These are phyloP conservation scores for Clitoria ternatea DNA, from an alignment of 306 rosid species.

Conservation along the genomic window DNA sequence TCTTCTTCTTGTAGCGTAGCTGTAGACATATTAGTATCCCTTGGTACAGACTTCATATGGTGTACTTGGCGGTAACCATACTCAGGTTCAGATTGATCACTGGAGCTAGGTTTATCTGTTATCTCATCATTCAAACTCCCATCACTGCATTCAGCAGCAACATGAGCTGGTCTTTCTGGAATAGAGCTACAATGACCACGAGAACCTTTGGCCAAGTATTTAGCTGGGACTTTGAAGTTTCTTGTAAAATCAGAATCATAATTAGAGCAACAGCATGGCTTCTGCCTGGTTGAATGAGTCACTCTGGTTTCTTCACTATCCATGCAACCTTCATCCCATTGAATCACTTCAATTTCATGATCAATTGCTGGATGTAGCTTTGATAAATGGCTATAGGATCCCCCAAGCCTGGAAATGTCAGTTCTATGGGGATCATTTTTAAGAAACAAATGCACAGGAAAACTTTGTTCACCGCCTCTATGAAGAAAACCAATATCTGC, in stretches of 20 bases:
- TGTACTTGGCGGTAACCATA: constrained; percentile 44
- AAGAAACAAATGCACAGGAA: constrained; percentile 64
- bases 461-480: constrained; percentile 86
- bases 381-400: constrained; percentile 73
- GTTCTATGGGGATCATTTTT: constrained; percentile 61
- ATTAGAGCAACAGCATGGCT: constrained; percentile 93
- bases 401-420: constrained; percentile 91
- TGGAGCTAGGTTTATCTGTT: constrained; percentile 84
- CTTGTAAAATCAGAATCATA: constrained; percentile 68
- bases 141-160: constrained; percentile 76
- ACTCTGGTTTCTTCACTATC: constrained; percentile 74
- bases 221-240: constrained; percentile 64
- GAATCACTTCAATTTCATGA: constrained; percentile 65
- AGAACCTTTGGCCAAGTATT: constrained; percentile 56
- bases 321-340: constrained; percentile 96
- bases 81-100: constrained; percentile 82
- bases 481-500: constrained; percentile 88
- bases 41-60: constrained; percentile 52
- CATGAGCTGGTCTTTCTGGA: constrained; percentile 85
- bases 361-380: constrained; percentile 55
- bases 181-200: constrained; percentile 57
- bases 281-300: constrained; percentile 73
- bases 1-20: constrained; percentile 82
- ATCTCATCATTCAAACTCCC: constrained; percentile 79
- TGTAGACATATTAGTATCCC: constrained; percentile 63